Evolutionary conservation across 805 yeast genomes (phyloP), one percentile per base, ranked within the genome.

Genomic region (Kodamaea sagamina): DNA sequence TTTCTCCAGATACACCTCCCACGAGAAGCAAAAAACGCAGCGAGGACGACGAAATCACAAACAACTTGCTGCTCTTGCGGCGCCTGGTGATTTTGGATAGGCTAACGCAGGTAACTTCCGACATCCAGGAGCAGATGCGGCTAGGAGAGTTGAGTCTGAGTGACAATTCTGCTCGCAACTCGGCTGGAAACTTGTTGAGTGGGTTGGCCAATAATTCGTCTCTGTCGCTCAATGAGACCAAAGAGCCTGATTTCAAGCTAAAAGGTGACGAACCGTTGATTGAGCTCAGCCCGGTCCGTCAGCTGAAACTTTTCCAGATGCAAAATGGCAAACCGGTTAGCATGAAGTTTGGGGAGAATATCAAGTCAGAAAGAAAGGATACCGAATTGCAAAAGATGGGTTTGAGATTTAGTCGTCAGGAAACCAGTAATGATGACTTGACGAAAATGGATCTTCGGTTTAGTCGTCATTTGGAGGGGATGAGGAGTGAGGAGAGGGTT

Each of bases 1-100:
- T 51, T 42, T 65, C 70, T 4, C 71, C 71, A 0, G 71, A 66
- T 39, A 66, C 72, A 2, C 71, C 71, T 2, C 60, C 59, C 3
- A 27, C 41, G 22, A 8, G 44, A 39, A 39, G 26, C 40, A 39
- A 47, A 35, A 16, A 41, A 15, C 40, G 15, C 25, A 47, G 32
- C 11, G 47, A 50, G 2, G 44, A 39, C 13, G 40, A 49, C 9
- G 46, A 49, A n/a, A 44, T 28, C 41, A 25, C 46, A 31, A 36
- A 39, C 42, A 39, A 47, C 44, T 10, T 44, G 37, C 36, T 36
- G 7, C 43, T 50, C 10, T 49, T 69, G 16, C 58, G 72, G 40
- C 44, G 74, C 24, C 64, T 72, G 5, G 61, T 63, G 26, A 65
- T 69, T 27, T 56, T 70, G 31, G 72, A 68, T 40, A 52, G 67